Conservation (phyloP, 352 stramenopile species). For the Phytophthora lateralis region DNA sequence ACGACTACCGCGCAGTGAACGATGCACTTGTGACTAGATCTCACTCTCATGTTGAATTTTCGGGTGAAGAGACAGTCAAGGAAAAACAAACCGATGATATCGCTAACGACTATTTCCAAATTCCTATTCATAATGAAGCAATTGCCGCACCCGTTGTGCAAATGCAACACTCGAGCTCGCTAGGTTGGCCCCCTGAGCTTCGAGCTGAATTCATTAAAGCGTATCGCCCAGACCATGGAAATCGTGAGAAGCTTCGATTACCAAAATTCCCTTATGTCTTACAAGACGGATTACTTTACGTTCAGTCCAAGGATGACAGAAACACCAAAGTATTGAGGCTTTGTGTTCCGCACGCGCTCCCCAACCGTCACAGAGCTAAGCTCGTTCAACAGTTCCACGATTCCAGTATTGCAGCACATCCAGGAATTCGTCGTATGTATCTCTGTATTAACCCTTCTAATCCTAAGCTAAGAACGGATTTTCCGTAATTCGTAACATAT, state of each 20-base stretch:
- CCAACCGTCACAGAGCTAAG: no score
- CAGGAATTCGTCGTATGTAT: conserved; percentile 15
- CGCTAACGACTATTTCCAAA: background rate
- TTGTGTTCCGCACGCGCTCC: no score
- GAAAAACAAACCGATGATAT: background rate
- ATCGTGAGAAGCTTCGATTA: background rate
- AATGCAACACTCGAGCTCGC: conserved; percentile 10
- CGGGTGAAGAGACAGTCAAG: conserved; percentile 1
- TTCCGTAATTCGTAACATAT: no score
- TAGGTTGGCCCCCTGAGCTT: background rate
- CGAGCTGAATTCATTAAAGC: conserved; percentile 7
- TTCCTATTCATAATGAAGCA: conserved; percentile 1
- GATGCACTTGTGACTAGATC: no score
- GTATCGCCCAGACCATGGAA: background rate
- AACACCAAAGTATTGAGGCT: background rate
- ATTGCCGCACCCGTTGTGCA: conserved; percentile 7
- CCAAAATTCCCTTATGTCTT: background rate
- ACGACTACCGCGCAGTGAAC: conserved; percentile 7
- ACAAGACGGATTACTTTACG: conserved; percentile 2
- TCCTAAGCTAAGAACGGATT: no score
- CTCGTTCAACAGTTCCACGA: no score
- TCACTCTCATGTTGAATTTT: conserved; percentile 9
- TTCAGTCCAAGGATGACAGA: background rate
- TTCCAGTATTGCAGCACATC: no score
- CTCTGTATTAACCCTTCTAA: conserved; percentile 9